Conservation (phyloP, 1,284 basidiomycete genomes). For the Marasmius tenuissimus region DNA sequence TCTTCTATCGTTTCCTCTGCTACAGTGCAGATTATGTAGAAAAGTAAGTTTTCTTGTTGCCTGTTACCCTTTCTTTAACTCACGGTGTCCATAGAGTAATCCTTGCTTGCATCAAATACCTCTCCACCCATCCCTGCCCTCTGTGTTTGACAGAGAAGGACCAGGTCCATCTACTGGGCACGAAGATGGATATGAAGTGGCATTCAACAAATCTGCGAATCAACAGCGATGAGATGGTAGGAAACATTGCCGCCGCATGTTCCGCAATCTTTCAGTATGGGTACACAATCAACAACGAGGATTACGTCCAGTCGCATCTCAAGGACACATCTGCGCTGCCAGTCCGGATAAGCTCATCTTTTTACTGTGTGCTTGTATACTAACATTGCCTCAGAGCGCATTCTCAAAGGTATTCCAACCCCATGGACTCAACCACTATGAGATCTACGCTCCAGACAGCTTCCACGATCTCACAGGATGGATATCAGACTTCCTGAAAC, state of each 20-base stretch:
- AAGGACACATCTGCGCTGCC: too few species aligned
- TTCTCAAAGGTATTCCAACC: too few species aligned
- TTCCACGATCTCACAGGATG: too few species aligned
- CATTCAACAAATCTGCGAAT: too few species aligned
- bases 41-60: background rate
- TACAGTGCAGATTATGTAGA: background rate
- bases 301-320: too few species aligned
- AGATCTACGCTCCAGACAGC: too few species aligned
- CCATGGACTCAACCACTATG: too few species aligned
- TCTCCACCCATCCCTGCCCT: background rate
- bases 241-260: background rate
- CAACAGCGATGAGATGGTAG: background rate
- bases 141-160: background rate
- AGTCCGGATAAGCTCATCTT: too few species aligned
- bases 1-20: background rate
- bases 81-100: background rate
- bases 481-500: too few species aligned
- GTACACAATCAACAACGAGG: too few species aligned
- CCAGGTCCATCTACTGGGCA: background rate
- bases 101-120: background rate
- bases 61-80: background rate
- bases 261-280: background rate
- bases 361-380: too few species aligned
- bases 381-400: too few species aligned
- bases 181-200: background rate